Evolutionary conservation across 2,329 filamentous ascomycete species (phyloP), one percentile per base, ranked within the genome.

Genomic region (Colletotrichum cereale): DNA sequence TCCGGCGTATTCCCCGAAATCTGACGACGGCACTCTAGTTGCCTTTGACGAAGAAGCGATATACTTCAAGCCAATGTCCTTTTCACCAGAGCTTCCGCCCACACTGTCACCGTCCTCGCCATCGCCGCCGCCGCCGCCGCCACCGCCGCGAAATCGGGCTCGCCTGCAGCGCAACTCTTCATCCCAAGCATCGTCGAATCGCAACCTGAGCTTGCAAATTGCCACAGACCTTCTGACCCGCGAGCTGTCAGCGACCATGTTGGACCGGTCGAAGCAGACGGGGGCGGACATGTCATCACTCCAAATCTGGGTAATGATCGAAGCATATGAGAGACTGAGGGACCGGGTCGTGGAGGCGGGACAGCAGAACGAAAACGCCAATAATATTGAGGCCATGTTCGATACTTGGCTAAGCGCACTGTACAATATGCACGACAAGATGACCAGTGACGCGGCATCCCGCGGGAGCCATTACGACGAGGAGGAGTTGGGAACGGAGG

Each of bases 281-380:
- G 73, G 29, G 4, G 60, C 78, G 3, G 81, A 84, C 44, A 81
- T 82, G 0, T 82, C 86, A 18, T 82, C 84, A 1, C 75, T 89
- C 50, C 87, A 89, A 75, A 77, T 89, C 24, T 86, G 85, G 84
- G 82, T 86, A 53, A 89, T 89, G 87, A 89, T 89, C 62, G 87
- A 89, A 74, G 87, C 87, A 3, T 89, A 89, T 74, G 87, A 89
- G 80, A 82, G 82, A 70, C 78, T 89, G 67, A 81, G 85, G 21
- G 84, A 88, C 53, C 82, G 83, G 74, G 76, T 89, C 0, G 75
- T 79, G 0, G 79, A 77, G 2, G 79, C 79, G 75, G 74, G 75
- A 18, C 48, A 60, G 10, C 77, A 74, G 21, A 64, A 77, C n/a
- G 73, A 66, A 4, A 77, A 77, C 31, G 79, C 81, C 67, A 72